Conservation (phyloP, 2,329 filamentous ascomycete species). For the Mycosphaerella arachidis region DNA sequence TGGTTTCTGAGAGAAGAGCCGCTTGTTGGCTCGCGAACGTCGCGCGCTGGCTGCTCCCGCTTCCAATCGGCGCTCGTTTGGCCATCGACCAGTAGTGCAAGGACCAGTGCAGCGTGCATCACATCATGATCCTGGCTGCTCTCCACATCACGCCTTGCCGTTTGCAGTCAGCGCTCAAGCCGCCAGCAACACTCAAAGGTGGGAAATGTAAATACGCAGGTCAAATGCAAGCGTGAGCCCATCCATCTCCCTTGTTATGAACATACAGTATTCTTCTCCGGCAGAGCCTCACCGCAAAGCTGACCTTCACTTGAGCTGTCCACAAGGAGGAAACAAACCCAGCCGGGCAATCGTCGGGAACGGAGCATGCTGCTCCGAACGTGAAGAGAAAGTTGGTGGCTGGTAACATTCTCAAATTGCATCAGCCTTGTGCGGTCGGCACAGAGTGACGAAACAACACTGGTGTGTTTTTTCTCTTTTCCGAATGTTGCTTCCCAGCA, state of each 20-base stretch:
- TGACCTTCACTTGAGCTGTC: not conserved
- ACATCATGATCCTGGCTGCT: not conserved
- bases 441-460: not conserved
- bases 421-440: not conserved
- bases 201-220: not conserved
- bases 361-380: not conserved
- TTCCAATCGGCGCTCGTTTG: not conserved
- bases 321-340: not conserved
- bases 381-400: not conserved
- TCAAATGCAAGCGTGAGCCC: not conserved
- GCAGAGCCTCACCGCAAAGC: not conserved
- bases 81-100: not conserved
- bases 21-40: constrained; percentile 1
- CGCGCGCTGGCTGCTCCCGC: not conserved
- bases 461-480: not conserved
- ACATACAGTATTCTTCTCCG: not conserved
- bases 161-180: not conserved
- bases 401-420: not conserved
- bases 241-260: not conserved
- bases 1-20: constrained; percentile 1
- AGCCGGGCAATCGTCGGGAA: not conserved
- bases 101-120: too few relatives aligned
- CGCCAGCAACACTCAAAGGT: not conserved
- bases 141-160: not conserved
- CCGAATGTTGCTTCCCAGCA: too few relatives aligned